Evolutionary conservation across 2,329 filamentous ascomycete species (phyloP).

Genomic region (Aspergillus unguis): DNA sequence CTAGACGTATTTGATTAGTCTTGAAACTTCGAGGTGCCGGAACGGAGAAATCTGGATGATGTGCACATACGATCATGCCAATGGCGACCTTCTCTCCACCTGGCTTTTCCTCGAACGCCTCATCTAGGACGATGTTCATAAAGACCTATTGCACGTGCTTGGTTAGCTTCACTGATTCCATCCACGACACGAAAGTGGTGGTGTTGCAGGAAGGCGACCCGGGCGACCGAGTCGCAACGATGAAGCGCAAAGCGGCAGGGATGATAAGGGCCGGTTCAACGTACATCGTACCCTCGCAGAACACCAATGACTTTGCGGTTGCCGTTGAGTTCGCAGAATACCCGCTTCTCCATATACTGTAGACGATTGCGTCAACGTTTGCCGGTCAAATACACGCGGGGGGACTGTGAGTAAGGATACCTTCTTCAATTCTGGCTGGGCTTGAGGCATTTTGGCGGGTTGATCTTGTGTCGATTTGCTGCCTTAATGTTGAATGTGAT

Average conservation of each 20-base stretch:
- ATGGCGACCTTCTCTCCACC: conserved; percentile 85
- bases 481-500: conserved; percentile 23
- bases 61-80: conserved; percentile 76
- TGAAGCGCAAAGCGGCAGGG: neutral
- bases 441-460: conserved; percentile 79
- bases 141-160: conserved; percentile 65
- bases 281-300: conserved; percentile 91
- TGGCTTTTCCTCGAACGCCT: conserved; percentile 90
- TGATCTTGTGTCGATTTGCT: conserved; percentile 20
- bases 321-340: conserved; percentile 96
- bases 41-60: no score
- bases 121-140: conserved; percentile 95
- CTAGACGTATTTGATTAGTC: conserved; percentile 42
- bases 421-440: conserved; percentile 98
- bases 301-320: conserved; percentile 96
- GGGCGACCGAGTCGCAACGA: no score
- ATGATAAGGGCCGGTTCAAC: conserved; percentile 29
- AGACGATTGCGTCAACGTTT: conserved; percentile 18
- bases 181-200: neutral
- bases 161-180: neutral
- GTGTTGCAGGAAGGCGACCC: neutral
- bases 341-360: conserved; percentile 97
- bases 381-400: neutral
- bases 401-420: conserved; percentile 45
- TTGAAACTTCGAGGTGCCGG: neutral